These are phyloP conservation scores for Hypoxylon sp. DNA, from an alignment of 2,329 filamentous ascomycete species.

Conservation along the genomic window DNA sequence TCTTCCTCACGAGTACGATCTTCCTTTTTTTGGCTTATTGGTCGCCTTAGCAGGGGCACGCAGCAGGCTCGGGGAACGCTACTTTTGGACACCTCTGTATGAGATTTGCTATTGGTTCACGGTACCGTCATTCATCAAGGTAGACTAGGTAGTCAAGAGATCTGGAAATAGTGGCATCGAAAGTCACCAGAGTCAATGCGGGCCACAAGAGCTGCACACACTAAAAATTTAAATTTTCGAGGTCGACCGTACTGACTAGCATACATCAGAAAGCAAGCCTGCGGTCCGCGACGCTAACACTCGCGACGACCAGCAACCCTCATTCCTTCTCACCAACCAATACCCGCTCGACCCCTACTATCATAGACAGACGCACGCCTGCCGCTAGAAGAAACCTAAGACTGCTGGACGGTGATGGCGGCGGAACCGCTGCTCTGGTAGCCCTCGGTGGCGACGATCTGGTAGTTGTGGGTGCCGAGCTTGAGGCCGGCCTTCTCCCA, in stretches of 20 bases:
- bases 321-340: neutral
- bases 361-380: neutral
- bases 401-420: slow-evolving; percentile 48
- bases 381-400: slow-evolving; percentile 7
- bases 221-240: slow-evolving; percentile 3
- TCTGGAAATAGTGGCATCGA: neutral
- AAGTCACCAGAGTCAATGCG: slow-evolving; percentile 1
- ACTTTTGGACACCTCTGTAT: too few relatives aligned
- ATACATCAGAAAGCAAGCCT: slow-evolving; percentile 23
- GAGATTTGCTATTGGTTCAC: neutral
- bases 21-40: too few relatives aligned
- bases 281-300: slow-evolving; percentile 6
- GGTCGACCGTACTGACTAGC: slow-evolving; percentile 2
- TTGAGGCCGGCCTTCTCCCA: slow-evolving; percentile 50
- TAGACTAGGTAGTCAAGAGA: neutral
- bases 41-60: too few relatives aligned
- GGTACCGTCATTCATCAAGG: neutral
- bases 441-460: slow-evolving; percentile 53
- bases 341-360: neutral
- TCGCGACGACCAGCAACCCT: slow-evolving; percentile 18
- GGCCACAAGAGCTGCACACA: slow-evolving; percentile 11
- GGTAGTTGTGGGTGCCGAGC: slow-evolving; percentile 54
- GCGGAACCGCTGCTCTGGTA: slow-evolving; percentile 63
- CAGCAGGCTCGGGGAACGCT: too few relatives aligned
- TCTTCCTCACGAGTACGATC: too few relatives aligned